Evolutionary conservation across 192 early-diverging fungal species (phyloP).

Genomic region (Entrophospora sp.): DNA sequence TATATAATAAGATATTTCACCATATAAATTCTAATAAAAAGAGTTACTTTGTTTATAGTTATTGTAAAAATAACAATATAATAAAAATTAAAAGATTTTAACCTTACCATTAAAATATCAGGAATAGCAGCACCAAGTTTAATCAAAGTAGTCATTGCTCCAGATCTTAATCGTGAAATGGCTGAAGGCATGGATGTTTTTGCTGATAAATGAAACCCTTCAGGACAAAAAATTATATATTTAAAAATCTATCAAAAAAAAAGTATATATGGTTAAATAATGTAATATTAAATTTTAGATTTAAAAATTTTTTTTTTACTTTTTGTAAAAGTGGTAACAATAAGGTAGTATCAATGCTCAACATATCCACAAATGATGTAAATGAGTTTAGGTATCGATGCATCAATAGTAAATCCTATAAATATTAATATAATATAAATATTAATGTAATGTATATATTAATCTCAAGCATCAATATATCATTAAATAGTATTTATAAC

Average conservation of each 20-base stretch:
- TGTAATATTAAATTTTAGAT: not conserved
- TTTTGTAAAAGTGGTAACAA: conserved; percentile 5
- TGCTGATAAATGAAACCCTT: not conserved
- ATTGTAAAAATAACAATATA: not conserved
- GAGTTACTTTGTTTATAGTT: no score
- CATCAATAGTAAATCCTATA: not conserved
- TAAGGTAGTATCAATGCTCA: not conserved
- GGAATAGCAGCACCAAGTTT: not conserved
- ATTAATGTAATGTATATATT: not conserved
- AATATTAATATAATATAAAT: not conserved
- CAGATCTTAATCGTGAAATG: not conserved
- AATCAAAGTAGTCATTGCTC: not conserved
- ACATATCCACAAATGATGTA: not conserved
- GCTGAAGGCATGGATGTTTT: not conserved
- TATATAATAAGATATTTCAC: not conserved
- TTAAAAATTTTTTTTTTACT: not conserved
- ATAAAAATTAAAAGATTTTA: not conserved
- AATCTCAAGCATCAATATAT: not conserved
- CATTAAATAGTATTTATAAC: not conserved
- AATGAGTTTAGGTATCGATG: not conserved
- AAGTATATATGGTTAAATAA: not conserved
- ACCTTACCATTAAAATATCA: not conserved
- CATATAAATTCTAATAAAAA: not conserved
- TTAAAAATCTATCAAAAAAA: not conserved
- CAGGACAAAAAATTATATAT: not conserved